Evolutionary conservation across 2,329 filamentous ascomycete genomes (phyloP), one percentile per base, ranked within the genome.

Genomic region (Paecilomyces fulvus): DNA sequence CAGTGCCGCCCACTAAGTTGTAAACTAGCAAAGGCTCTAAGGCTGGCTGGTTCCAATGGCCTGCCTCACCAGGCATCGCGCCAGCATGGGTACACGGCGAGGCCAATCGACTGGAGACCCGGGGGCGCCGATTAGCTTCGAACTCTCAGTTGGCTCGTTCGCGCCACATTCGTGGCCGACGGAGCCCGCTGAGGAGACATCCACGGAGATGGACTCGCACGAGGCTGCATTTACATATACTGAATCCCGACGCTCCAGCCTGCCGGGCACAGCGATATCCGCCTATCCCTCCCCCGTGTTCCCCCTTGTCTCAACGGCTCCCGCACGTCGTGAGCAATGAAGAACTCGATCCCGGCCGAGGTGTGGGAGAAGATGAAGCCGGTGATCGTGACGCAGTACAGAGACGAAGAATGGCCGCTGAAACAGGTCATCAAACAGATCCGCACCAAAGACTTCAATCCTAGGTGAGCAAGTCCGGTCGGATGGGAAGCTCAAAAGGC

Each of bases 371-470:
- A 68, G 63, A 75, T 75, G 60, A 74, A 70, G 56, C 64, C 67
- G 2, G 60, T 74, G 59, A 75, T 75, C 60, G 67, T 72, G 49
- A 69, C 68, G 33, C 59, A 75, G 48, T 75, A 75, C 55, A 74
- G 72, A 64, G 73, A 74, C 28, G 73, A 75, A 55, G 73, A 75
- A 69, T 75, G 73, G 73, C 73, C 73, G 4, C 62, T 75, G 53
- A 75, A 75, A 56, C 73, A 75, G 55, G 73, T 75, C 53, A 75
- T 75, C 55, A 75, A 75, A 60, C 69, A 74, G 61, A 74, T 75
- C 37, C 72, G 73, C 14, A 71, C 70, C 5, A 65, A 70, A 21
- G 69, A 74, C 55, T 75, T 75, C 61, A 71, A 75, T 58, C 73
- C 73, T 17, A 75, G 73, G 73, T 75, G 57, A 63, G 71, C 55